Evolutionary conservation across 176 grass and related monocot species (phyloP), one percentile per base, ranked within the genome.

Genomic region (Carex pumila): DNA sequence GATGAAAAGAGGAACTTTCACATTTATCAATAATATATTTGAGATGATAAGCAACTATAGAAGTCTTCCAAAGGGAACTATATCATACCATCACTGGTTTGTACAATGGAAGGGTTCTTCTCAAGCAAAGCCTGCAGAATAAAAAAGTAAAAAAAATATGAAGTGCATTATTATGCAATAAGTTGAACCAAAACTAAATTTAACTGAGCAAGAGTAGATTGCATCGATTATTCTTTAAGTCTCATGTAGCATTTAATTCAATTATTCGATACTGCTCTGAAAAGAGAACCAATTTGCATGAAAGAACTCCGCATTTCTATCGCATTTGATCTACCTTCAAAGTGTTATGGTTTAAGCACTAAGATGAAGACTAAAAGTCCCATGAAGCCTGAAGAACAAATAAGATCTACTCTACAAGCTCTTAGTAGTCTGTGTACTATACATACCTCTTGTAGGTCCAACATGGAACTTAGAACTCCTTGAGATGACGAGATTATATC

Each of bases 371-470:
- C 12, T 32, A 82, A 87, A 57, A 58, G 10, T 64, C 9, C 82
- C 17, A 56, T 65, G 47, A 31, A 54, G n/a, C 50, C 21, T 36
- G 14, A 71, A 83, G 47, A 39, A 86, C 21, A 3, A 86, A 66
- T 30, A 15, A 34, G 7, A 54, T 67, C 39, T 80, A 52, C 45
- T 54, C 12, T 63, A 79, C 50, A 18, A 49, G 5, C 36, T 47
- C 47, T 57, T 66, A 34, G 72, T 67, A 15, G 63, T 18, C 8
- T 67, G 6, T 31, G 25, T 55, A 80, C 4, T 18, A 70, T 83
- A 18, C 52, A 56, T 83, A 98, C 95, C 92, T 98, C 92, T 84
- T 98, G 95, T 63, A 98, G 88, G 65, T 93, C 86, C 75, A 93
- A 49, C 86, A 98, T 95, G 47, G 63, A 90, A 81, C 25, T 77